Base-by-base conservation (phyloP, 352 stramenopile species). In the Globisporangium sylvaticum region DNA sequence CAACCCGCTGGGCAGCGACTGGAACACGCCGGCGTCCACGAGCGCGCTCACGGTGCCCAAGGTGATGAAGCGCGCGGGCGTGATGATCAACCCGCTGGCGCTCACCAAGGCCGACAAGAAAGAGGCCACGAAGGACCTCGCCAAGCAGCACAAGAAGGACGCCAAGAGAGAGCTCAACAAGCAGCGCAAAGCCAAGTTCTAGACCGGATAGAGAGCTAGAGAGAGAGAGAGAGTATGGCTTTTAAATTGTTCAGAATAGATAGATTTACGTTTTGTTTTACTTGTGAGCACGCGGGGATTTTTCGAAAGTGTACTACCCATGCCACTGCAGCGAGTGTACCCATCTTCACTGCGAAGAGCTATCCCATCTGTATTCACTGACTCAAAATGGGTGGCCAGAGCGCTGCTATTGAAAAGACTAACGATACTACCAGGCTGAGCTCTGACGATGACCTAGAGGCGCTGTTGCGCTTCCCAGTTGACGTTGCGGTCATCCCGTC, bases 31-130 rank as follows among this genome's bases (percentile, higher is more conserved):
- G 10, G 67, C 88, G 53, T 83, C 93, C 25, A 94, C 96, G 20
- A 96, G 97, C 58, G 85, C 94, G 29, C 82, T 98, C 71, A 99
- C 92, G 6, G 86, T 92, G n/a, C 95, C 96, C 0, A 95, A 97
- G 73, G 85, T 99, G 60, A 90, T 98, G 58, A 97, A 95, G 58
- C 85, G 91, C 67, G 81, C 93, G 1, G 97, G 97, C 54, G 93
- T 94, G 58, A 91, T 97, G 48, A 98, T 99, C 65, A 80, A 97
- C 64, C 96, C 97, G 53, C 91, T 99, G 70, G 78, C 78, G 68
- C 79, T 97, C 12, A 84, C 77, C 8, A 97, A 96, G 62, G 82
- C 94, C 31, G 82, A 96, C 65, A 91, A 87, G 72, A 93, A 92
- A 58, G 74, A 89, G 60, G 81, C 87, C 63, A 92, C 85, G 71